A percentile compares a stretch with the other conserved stretches of the same genome.
Conservation (phyloP, 2,329 filamentous ascomycete genomes). For the Dactylellina sp. region DNA sequence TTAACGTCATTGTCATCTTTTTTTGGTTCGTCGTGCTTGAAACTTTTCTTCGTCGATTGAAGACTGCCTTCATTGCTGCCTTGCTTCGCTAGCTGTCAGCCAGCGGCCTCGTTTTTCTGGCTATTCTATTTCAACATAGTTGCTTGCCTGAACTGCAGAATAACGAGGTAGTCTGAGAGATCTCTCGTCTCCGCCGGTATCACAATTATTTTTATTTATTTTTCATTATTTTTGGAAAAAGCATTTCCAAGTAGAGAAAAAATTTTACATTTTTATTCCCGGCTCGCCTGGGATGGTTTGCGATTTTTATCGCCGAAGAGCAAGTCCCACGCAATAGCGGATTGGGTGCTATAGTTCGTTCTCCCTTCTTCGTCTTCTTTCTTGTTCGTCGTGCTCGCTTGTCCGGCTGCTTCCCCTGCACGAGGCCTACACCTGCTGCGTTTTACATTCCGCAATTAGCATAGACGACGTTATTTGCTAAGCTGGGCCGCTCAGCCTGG, state of each 20-base stretch:
- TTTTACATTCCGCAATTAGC: conserved; percentile 57
- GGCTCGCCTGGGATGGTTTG: conserved; percentile 35
- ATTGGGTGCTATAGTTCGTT: conserved; percentile 34
- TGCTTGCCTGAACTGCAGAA: too few relatives aligned
- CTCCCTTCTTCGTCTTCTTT: conserved; percentile 2
- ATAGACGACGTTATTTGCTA: conserved; percentile 56
- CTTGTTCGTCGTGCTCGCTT: conserved; percentile 41
- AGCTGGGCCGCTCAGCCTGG: conserved; percentile 49
- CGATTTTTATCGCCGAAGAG: conserved; percentile 55
- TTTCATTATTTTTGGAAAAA: conserved; percentile 9
- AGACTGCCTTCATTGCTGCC: not conserved
- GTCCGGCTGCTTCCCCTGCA: conserved; percentile 53
- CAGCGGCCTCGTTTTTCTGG: not conserved
- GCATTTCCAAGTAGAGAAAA: conserved; percentile 16
- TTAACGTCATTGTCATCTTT: conserved; percentile 11
- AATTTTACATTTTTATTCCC: conserved; percentile 39
- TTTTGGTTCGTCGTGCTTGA: not conserved
- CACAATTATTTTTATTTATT: too few relatives aligned
- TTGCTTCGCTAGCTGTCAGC: not conserved
- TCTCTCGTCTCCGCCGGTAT: too few relatives aligned
- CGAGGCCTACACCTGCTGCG: conserved; percentile 46
- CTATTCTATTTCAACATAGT: not conserved
- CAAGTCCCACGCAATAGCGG: conserved; percentile 37
- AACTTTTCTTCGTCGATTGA: too few relatives aligned
- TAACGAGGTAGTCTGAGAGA: too few relatives aligned